Conservation (phyloP, 352 stramenopile genomes). For the Aphanomyces invadans region DNA sequence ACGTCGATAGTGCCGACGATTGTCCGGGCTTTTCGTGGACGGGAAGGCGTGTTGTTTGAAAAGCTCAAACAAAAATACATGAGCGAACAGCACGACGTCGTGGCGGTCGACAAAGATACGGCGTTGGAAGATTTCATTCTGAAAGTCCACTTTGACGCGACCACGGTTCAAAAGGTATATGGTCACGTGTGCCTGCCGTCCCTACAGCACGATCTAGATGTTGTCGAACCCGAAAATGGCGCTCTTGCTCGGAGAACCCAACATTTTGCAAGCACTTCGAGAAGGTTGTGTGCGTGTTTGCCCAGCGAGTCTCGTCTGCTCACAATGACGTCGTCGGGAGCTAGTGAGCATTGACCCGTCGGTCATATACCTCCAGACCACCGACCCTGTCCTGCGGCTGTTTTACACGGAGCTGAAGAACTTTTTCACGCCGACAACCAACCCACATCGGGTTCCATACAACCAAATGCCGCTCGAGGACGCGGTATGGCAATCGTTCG, state of each 20-base stretch:
- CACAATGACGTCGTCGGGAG: background rate
- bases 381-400: conserved; percentile 18
- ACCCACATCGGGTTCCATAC: conserved; percentile 4
- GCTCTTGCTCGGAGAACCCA: conserved; percentile 9
- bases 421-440: background rate
- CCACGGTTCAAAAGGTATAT: conserved; percentile 11
- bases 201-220: conserved; percentile 1
- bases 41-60: conserved; percentile 1
- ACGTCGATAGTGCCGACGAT: background rate
- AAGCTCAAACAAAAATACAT: conserved; percentile 19
- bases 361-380: conserved; percentile 22
- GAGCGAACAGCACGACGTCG: background rate
- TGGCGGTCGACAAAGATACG: conserved; percentile 7
- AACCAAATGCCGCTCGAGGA: conserved; percentile 11
- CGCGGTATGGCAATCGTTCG: background rate
- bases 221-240: conserved; percentile 19
- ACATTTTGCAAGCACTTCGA: conserved; percentile 19
- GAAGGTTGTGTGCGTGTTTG: conserved; percentile 3
- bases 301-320: too few species aligned
- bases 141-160: conserved; percentile 18
- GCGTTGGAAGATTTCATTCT: conserved; percentile 23
- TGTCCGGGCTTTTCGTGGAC: conserved; percentile 17
- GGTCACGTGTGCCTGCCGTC: background rate
- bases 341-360: conserved; percentile 21
- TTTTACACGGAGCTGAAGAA: conserved; percentile 23